Conservation (phyloP, 2,329 filamentous ascomycete genomes). For the Fusarium sp. region DNA sequence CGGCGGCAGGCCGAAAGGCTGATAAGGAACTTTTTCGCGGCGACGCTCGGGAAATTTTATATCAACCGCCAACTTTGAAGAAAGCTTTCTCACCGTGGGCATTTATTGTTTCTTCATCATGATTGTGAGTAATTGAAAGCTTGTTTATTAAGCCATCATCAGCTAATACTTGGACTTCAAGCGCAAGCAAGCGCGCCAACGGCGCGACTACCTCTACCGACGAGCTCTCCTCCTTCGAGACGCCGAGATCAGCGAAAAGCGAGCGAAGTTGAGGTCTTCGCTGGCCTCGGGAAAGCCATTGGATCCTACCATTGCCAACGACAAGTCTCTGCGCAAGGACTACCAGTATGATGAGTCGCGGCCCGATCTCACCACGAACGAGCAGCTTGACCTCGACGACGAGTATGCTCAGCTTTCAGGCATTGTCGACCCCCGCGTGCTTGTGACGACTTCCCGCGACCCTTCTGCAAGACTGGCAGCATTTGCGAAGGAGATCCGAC, state of each 20-base stretch:
- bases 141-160: background rate
- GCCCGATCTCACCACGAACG: constrained; percentile 73
- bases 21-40: constrained; percentile 49
- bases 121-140: constrained; percentile 47
- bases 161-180: constrained; percentile 38
- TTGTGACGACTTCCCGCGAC: constrained; percentile 91
- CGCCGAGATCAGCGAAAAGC: constrained; percentile 92
- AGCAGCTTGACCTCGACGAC: constrained; percentile 82
- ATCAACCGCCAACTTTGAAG: constrained; percentile 15
- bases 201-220: constrained; percentile 79
- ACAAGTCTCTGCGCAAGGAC: constrained; percentile 85
- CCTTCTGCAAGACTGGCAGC: constrained; percentile 86
- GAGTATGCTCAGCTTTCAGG: constrained; percentile 94
- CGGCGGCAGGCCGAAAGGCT: constrained; percentile 31
- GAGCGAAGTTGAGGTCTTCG: constrained; percentile 86
- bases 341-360: constrained; percentile 93
- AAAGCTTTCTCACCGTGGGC: constrained; percentile 10
- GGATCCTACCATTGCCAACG: constrained; percentile 84
- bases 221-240: constrained; percentile 88
- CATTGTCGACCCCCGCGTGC: constrained; percentile 86
- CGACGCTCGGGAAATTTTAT: constrained; percentile 30
- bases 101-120: constrained; percentile 31
- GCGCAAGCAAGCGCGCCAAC: constrained; percentile 57
- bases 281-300: constrained; percentile 90
- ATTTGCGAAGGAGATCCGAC: constrained; percentile 91